Evolutionary conservation across 306 rosid genomes (phyloP).

Genomic region (Mucuna pruriens): DNA sequence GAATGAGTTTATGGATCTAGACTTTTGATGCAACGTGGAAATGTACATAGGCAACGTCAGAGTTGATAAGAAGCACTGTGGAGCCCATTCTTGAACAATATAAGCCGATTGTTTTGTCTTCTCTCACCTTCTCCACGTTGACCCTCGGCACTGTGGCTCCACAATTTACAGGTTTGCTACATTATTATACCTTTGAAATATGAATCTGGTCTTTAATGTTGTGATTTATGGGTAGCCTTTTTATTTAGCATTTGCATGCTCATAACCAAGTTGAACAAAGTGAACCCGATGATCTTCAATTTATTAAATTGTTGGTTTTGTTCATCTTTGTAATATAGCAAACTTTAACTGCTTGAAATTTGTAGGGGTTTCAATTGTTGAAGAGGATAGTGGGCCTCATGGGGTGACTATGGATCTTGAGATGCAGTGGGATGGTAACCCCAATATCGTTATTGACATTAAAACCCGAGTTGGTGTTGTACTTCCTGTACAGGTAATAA

Average conservation of each 20-base stretch:
- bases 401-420: constrained; percentile 88
- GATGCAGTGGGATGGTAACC: constrained; percentile 97
- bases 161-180: constrained; percentile 74
- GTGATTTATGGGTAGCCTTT: background rate
- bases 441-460: constrained; percentile 74
- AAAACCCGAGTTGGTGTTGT: constrained; percentile 78
- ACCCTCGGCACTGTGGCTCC: constrained; percentile 97
- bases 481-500: constrained; percentile 84
- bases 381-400: constrained; percentile 57
- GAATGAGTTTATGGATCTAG: background rate
- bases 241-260: background rate
- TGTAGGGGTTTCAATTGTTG: constrained; percentile 72
- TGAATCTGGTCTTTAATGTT: background rate
- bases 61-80: constrained; percentile 68
- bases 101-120: constrained; percentile 62
- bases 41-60: constrained; percentile 79
- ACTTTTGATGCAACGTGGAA: constrained; percentile 24
- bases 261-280: constrained; percentile 22
- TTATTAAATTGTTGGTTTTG: constrained; percentile 26
- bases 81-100: constrained; percentile 87
- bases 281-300: background rate
- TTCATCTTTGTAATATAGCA: constrained; percentile 12
- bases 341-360: constrained; percentile 32
- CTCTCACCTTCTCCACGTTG: constrained; percentile 82
- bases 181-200: background rate